Evolutionary conservation across 1,284 basidiomycete genomes (phyloP), one percentile per base, ranked within the genome.

Genomic region (Microbotryum lychnidis-dioicae): DNA sequence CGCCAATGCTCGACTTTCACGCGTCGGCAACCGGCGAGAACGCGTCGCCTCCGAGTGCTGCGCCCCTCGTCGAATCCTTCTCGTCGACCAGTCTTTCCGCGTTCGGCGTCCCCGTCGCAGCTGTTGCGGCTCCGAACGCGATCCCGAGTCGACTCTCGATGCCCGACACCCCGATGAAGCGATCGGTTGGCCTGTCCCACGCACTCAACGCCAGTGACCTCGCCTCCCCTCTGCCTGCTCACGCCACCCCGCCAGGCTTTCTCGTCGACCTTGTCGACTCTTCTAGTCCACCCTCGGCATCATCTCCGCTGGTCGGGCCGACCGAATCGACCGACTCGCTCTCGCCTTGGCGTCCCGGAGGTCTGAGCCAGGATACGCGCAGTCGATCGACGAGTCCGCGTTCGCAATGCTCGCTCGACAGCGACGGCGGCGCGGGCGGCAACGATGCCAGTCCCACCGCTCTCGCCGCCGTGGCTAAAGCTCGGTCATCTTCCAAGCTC

Each of bases 131-230:
- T 42, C 37, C 27, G 49, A 29, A 42, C 27, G 10, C 31, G 49
- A 14, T 54, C 53, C 25, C 37, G 37, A 42, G 37, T 42, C 37
- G 37, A 42, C 37, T 42, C 37, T 42, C 37, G 37, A 77, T 77
- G 76, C 76, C 76, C 20, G 76, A 77, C 57, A 77, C 76, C 4
- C 76, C 76, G 0, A 63, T 68, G 64, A 72, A 72, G 58, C 55
- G 52, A 3, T 54, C 61, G 1, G 50, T 42, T 18, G 37, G 61
- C 6, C 64, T 71, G 51, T 54, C 63, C 27, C 54, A 62, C 31
- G 21, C 49, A 6, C 21, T 44, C 63, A 12, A 47, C 56, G 20
- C 42, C 58, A 4, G 27, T 46, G 37, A 42, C 37, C 37, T 42
- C 37, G 37, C 12, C 12, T 42, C 37, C 37, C 37, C 37, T 42